These are phyloP conservation scores for Lactarius hatsudake DNA, from an alignment of 768 basidiomycete species.

Conservation along the genomic window DNA sequence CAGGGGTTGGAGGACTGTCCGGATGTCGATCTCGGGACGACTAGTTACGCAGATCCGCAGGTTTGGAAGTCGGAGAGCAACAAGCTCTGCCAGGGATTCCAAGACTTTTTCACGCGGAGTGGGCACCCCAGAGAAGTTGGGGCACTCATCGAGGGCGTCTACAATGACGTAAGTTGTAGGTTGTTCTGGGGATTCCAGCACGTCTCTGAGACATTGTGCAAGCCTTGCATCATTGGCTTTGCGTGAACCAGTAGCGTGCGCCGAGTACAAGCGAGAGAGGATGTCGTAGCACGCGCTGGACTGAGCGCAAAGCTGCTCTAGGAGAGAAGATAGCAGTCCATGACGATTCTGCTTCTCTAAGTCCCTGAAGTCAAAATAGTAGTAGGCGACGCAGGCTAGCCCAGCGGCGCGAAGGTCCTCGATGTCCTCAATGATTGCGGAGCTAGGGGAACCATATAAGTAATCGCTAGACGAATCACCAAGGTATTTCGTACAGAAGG, in stretches of 20 bases:
- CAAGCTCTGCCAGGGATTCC: neutral
- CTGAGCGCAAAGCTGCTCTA: slow-evolving; percentile 4
- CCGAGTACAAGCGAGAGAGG: neutral
- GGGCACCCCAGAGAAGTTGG: slow-evolving; percentile 6
- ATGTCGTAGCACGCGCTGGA: slow-evolving; percentile 1
- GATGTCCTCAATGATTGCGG: slow-evolving; percentile 10
- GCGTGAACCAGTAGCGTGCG: neutral
- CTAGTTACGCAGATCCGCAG: slow-evolving; percentile 9
- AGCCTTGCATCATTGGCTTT: neutral
- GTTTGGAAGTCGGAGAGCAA: neutral
- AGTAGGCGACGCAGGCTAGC: slow-evolving; percentile 13
- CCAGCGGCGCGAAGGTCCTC: neutral
- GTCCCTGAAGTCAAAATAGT: slow-evolving; percentile 18
- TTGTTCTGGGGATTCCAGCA: slow-evolving; percentile 6
- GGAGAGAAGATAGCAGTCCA: slow-evolving; percentile 11
- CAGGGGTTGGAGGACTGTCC: neutral
- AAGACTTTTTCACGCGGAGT: slow-evolving; percentile 11
- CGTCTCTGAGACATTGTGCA: neutral
- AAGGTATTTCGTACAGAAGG: neutral
- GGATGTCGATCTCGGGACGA: slow-evolving; percentile 16
- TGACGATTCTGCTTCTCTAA: slow-evolving; percentile 2
- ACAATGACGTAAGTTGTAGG: neutral
- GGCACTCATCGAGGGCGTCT: slow-evolving; percentile 20
- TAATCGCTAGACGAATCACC: too few species aligned
- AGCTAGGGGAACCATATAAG: neutral